Conservation (phyloP, 2,329 filamentous ascomycete genomes). For the Exophiala sp. region DNA sequence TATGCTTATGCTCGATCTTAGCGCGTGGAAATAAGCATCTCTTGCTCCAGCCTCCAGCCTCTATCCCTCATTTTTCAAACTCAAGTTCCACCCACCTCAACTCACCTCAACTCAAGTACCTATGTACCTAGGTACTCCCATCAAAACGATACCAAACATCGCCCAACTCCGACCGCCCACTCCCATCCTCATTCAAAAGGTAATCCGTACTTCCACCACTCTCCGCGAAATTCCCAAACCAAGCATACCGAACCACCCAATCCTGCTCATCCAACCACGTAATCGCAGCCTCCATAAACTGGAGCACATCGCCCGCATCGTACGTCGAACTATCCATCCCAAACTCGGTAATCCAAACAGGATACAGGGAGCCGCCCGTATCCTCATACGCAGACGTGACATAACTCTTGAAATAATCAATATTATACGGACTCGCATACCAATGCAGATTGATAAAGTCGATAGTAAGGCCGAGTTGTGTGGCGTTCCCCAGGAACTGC, state of each 20-base stretch:
- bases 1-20: too few species aligned
- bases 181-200: constrained; percentile 29
- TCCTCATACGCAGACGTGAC: constrained; percentile 34
- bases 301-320: constrained; percentile 32
- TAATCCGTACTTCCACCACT: constrained; percentile 17
- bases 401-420: constrained; percentile 36
- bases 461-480: constrained; percentile 31
- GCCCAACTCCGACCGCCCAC: constrained; percentile 9
- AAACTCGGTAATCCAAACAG: constrained; percentile 44
- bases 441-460: constrained; percentile 41
- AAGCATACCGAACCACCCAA: constrained; percentile 39
- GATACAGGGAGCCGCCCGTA: constrained; percentile 31
- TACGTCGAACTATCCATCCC: constrained; percentile 40
- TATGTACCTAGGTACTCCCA: too few species aligned
- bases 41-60: too few species aligned
- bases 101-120: too few species aligned
- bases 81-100: too few species aligned
- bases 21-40: too few species aligned
- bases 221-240: constrained; percentile 32
- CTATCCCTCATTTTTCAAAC: too few species aligned
- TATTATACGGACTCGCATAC: constrained; percentile 37
- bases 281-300: constrained; percentile 36
- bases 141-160: constrained; percentile 13
- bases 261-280: constrained; percentile 37
- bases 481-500: constrained; percentile 37